Conservation (phyloP, 768 basidiomycete species). For the Suillus variegatus region DNA sequence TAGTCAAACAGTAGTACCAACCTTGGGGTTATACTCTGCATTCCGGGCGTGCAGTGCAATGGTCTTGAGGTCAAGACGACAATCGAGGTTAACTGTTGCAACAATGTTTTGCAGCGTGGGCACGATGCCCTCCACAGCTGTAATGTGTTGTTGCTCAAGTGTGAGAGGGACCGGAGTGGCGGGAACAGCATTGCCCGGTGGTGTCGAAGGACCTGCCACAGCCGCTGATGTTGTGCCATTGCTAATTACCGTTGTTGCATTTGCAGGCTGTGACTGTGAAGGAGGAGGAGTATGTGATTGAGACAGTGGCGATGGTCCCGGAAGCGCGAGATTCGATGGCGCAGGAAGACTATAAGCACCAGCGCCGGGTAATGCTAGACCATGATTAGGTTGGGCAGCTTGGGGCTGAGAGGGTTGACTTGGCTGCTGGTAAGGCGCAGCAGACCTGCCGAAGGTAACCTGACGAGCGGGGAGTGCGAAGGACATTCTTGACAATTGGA, state of each 20-base stretch:
- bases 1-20: slow-evolving; percentile 55
- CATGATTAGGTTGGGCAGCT: slow-evolving; percentile 42
- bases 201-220: slow-evolving; percentile 59
- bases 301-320: slow-evolving; percentile 59
- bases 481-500: slow-evolving; percentile 37
- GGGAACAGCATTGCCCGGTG: slow-evolving; percentile 52
- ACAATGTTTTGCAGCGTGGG: slow-evolving; percentile 99
- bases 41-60: slow-evolving; percentile 97
- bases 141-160: slow-evolving; percentile 92
- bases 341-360: slow-evolving; percentile 47
- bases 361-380: slow-evolving; percentile 56
- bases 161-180: slow-evolving; percentile 75
- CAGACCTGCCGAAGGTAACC: slow-evolving; percentile 73
- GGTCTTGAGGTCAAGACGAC: slow-evolving; percentile 95
- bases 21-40: slow-evolving; percentile 99
- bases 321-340: slow-evolving; percentile 47
- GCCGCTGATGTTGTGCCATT: slow-evolving; percentile 38
- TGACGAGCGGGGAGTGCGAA: slow-evolving; percentile 79
- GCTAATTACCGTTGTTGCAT: slow-evolving; percentile 34
- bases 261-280: slow-evolving; percentile 23
- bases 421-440: slow-evolving; percentile 45
- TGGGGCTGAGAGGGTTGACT: slow-evolving; percentile 42
- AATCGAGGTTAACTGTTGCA: slow-evolving; percentile 97
- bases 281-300: slow-evolving; percentile 39
- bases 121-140: slow-evolving; percentile 95